Base-by-base conservation (phyloP, 2,329 filamentous ascomycete species). In the Neonectria magnoliae region DNA sequence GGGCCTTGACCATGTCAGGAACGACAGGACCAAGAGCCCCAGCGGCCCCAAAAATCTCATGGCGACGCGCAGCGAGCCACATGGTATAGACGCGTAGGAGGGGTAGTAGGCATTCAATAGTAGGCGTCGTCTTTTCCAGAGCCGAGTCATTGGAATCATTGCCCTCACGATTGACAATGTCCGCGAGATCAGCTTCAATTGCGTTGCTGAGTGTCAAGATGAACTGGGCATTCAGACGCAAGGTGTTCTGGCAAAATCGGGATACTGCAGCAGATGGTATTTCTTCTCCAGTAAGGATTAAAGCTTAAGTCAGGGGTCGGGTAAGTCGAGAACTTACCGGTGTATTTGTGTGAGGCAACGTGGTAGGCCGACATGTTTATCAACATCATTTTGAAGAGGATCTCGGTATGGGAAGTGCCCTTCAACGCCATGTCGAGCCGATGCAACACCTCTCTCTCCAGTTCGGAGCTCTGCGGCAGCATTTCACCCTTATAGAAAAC, bases 281-380 rank as follows among this genome's bases (percentile, higher is more conserved):
- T 66, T 84, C 84, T 83, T 65, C 56, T 57, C 73, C 59, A 70
- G 70, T 67, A 48, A 62, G 44, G 5, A 45, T 60, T 60, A 47
- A 65, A 65, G 48, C 16, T 31, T n/a, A 31, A 14, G 16, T 2
- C 22, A 41, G 5, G 53, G 38, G n/a, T 56, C 16, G n/a, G 22
- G 9, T 8, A 22, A n/a, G 18, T 4, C 10, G 22, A 25, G 4
- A 31, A 78, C 81, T 65, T 65, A 81, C 80, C 76, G 20, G 71
- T 71, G 55, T 74, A 77, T 38, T 75, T 74, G 29, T 69, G 58
- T 13, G 74, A 73, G 8, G 93, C 91, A 74, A 93, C 86, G 68
- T 91, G 87, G 76, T 96, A 93, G 7, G 94, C 93, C 6, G 93
- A 90, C 66, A 98, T 91, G 73, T 97, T 98, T 70, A 95, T 89